Evolutionary conservation across 768 basidiomycete genomes (phyloP), one percentile per base, ranked within the genome.

Genomic region (Boletus sp.): DNA sequence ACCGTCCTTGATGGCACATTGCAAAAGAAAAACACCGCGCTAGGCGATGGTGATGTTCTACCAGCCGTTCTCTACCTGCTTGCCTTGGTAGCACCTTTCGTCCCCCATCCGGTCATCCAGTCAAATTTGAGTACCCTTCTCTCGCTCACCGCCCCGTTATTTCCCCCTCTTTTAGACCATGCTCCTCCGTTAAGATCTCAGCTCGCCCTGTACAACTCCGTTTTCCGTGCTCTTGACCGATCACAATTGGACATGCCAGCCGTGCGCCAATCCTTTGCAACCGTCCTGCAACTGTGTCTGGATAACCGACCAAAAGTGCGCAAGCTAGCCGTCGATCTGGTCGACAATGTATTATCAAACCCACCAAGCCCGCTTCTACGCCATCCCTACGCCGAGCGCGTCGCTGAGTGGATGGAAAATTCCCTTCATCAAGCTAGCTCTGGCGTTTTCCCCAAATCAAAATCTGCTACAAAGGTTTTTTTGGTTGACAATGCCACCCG

Each of bases 251-350:
- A 90, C 33, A 72, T 70, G 2, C 82, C 79, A 53, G 79, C 78
- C 46, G 78, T 90, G 45, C 85, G 90, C 37, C 90, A 95, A 68
- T 79, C 86, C 3, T 98, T 94, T 77, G 87, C 88, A 41, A 86
- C 90, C 35, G 76, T 97, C 50, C 74, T 98, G 39, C 87, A 90
- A 45, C 74, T 97, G 44, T 86, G 83, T 61, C 77, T 93, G 41
- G 97, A 99, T 73, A 80, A 86, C 5, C 77, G 97, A 47, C 97
- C 97, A 19, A 98, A 98, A 75, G 93, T 99, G 49, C 84, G 97
- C 52, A 94, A 83, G 71, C 84, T 87, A 66, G 94, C 95, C 23
- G 86, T 87, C 43, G 95, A 98, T 64, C 81, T 89, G 19, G 80
- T 99, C 32, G 81, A 79, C 62, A 88, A 90, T 60, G 78, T 93